These are phyloP conservation scores for Rostrohypoxylon terebratum DNA, from an alignment of 495 filamentous ascomycete genomes.

Conservation along the genomic window DNA sequence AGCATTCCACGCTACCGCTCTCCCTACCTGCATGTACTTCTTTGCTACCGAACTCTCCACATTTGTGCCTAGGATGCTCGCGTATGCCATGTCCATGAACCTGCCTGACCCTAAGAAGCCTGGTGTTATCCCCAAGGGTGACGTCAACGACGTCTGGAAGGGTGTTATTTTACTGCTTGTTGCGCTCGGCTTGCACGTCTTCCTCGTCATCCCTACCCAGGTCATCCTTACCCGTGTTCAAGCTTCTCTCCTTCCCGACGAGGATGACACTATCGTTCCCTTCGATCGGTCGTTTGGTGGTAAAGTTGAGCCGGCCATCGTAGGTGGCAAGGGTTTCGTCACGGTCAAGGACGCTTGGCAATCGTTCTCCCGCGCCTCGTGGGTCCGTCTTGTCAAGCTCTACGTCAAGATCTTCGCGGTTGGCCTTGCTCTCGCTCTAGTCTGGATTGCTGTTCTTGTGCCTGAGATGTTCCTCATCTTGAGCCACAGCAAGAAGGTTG, in stretches of 20 bases:
- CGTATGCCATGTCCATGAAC: conserved; percentile 47
- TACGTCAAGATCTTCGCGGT: conserved; percentile 69
- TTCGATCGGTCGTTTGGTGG: conserved; percentile 65
- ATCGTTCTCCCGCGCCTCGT: conserved; percentile 73
- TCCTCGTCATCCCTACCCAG: conserved; percentile 56
- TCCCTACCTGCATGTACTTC: conserved; percentile 54
- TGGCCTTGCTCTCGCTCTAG: conserved; percentile 60
- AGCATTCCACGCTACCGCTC: conserved; percentile 57
- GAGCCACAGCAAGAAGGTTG: conserved; percentile 45
- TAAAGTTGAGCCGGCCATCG: conserved; percentile 65
- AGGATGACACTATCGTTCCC: conserved; percentile 61
- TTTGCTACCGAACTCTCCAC: conserved; percentile 44
- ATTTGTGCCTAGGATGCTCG: conserved; percentile 46
- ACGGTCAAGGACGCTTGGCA: conserved; percentile 77
- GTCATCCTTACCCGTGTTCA: conserved; percentile 61
- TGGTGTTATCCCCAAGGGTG: conserved; percentile 31
- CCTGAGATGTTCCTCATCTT: conserved; percentile 47
- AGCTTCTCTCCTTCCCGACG: conserved; percentile 62
- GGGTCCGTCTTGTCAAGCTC: conserved; percentile 73
- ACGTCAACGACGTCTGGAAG: conserved; percentile 52
- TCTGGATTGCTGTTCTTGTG: conserved; percentile 58
- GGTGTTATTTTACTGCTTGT: conserved; percentile 46
- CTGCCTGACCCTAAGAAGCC: conserved; percentile 36
- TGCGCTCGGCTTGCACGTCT: conserved; percentile 44
- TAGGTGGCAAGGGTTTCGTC: conserved; percentile 75